These are phyloP conservation scores for Xylaria sp. DNA, from an alignment of 2,329 filamentous ascomycete genomes.

Conservation along the genomic window DNA sequence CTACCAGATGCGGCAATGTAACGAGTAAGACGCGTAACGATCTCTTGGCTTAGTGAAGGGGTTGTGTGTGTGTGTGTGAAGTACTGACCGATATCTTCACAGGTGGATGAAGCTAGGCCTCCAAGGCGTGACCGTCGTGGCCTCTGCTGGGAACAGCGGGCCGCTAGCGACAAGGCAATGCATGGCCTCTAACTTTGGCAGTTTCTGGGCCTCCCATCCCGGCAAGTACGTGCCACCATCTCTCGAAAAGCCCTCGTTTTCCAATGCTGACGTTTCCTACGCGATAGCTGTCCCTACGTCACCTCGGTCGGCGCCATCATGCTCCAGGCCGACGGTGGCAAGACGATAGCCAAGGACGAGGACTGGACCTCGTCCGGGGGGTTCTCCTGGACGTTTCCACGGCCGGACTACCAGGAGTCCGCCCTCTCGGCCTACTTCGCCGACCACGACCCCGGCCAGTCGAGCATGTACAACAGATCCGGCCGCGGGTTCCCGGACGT, in stretches of 20 bases:
- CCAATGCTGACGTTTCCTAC: background rate
- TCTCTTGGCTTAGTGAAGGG: too few relatives aligned
- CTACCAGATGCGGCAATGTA: conserved; percentile 47
- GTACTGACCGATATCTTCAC: background rate
- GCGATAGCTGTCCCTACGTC: conserved; percentile 3
- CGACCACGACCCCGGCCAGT: conserved; percentile 27
- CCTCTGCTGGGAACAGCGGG: conserved; percentile 10
- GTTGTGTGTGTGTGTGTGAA: too few relatives aligned
- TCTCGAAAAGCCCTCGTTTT: too few relatives aligned
- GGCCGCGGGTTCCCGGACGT: conserved; percentile 35
- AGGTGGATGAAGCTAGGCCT: conserved; percentile 7
- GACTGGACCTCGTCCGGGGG: conserved; percentile 19
- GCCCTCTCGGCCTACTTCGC: conserved; percentile 31
- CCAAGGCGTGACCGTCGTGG: conserved; percentile 9
- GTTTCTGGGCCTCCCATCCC: conserved; percentile 1
- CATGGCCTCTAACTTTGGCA: background rate
- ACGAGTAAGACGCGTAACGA: conserved; percentile 36
- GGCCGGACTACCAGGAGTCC: conserved; percentile 30
- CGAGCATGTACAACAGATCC: conserved; percentile 25
- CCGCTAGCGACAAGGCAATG: conserved; percentile 9
- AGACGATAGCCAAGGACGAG: background rate
- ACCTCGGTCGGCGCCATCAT: conserved; percentile 5
- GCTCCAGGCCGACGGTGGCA: background rate
- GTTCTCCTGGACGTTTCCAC: conserved; percentile 28
- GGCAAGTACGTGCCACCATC: conserved; percentile 1